phyloP scores from a whole-genome alignment of 352 stramenopile genomes.

The Phytophthora crassamura region DNA sequence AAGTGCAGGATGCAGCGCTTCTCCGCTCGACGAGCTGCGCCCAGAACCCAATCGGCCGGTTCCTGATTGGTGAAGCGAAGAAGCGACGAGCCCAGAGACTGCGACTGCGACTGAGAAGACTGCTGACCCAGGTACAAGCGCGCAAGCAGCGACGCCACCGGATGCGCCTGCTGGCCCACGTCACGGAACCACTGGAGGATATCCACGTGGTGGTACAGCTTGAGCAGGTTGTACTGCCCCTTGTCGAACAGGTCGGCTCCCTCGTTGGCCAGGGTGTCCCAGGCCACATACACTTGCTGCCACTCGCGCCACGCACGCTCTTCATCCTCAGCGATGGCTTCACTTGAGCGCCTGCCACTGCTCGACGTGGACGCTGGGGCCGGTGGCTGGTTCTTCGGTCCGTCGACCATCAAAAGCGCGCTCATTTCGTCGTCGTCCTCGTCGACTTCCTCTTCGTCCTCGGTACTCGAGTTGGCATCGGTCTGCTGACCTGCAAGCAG shows the following conservation, averaged over 20 bases:
- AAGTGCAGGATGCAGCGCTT: slow-evolving; percentile 40
- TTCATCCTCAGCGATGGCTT: slow-evolving; percentile 31
- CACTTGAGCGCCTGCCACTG: slow-evolving; percentile 21
- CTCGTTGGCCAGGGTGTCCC: slow-evolving; percentile 36
- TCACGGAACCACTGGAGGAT: slow-evolving; percentile 49
- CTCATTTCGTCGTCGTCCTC: slow-evolving; percentile 44
- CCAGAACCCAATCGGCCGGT: slow-evolving; percentile 17
- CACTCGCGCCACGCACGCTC: slow-evolving; percentile 44
- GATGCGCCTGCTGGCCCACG: slow-evolving; percentile 35
- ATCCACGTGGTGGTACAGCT: slow-evolving; percentile 50
- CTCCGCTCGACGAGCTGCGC: slow-evolving; percentile 23
- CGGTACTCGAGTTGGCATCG: not conserved
- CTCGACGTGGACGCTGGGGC: slow-evolving; percentile 16
- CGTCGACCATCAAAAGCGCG: slow-evolving; percentile 45
- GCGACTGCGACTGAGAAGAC: slow-evolving; percentile 13
- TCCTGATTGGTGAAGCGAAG: slow-evolving; percentile 33
- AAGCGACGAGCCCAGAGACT: slow-evolving; percentile 18
- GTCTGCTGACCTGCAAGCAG: slow-evolving; percentile 24
- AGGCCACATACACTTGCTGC: slow-evolving; percentile 44
- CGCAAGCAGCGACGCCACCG: slow-evolving; percentile 39
- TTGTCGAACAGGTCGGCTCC: slow-evolving; percentile 44
- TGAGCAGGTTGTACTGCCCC: slow-evolving; percentile 50
- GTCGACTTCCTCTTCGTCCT: slow-evolving; percentile 24
- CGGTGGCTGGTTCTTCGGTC: slow-evolving; percentile 38
- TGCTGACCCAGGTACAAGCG: slow-evolving; percentile 41